Evolutionary conservation across 2,329 filamentous ascomycete species (phyloP), one percentile per base, ranked within the genome.

Genomic region (Alternaria arbusti): DNA sequence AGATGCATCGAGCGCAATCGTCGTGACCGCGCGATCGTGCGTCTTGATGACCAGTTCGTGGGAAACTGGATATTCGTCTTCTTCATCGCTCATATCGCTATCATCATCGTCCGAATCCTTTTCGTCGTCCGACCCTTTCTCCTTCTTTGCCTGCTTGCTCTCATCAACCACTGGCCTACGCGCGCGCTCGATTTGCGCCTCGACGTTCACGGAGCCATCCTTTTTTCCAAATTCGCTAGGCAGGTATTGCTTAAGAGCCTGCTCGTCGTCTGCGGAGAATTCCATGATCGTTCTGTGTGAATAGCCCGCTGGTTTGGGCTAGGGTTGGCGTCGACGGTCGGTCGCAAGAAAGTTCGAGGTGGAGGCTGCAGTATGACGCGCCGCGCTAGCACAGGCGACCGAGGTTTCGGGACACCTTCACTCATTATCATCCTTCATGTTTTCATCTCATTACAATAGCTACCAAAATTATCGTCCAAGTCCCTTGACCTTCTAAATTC

Each of bases 1-100:
- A 0, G 94, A 89, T 0, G 92, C 90, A 80, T 99, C 96, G 51
- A 97, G 85, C 3, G 94, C 90, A 60, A 94, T 86, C 1, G 92
- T 90, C 7, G 95, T 97, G 45, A 98, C 88, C 6, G 94, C 89
- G 64, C 92, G 90, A 36, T 96, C 92, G 78, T 99, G 96, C 13
- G 95, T 97, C 81, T 96, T 97, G 77, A 98, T 85, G 26, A 97
- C 84, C 78, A 99, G 87, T 81, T 97, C 94, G 78, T 99, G 96
- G 6, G 96, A 96, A 12, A 96, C 89, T 2, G 96, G 96, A 69
- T 90, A 97, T 72, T 97, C 92, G 73, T 97, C 94, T 28, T 94
- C 92, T 22, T 93, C 88, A 1, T 87, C 85, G 54, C 88, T 87
- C 25, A 88, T 85, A 52, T 89, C 88, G 22, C 86, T 85, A 60